Base-by-base conservation (phyloP, 2,329 filamentous ascomycete species). In the Nakataea oryzae region DNA sequence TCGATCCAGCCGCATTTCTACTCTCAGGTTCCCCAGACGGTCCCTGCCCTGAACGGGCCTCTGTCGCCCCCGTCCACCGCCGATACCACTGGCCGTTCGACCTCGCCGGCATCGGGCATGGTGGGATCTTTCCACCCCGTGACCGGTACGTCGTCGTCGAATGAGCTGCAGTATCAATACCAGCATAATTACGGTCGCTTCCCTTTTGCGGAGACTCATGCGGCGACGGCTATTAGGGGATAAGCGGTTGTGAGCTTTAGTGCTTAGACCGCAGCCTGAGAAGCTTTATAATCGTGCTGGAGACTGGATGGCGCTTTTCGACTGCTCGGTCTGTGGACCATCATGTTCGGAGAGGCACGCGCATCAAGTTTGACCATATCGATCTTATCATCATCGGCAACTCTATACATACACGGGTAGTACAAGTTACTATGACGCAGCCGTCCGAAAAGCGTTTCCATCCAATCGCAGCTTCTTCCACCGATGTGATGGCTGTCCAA, bases 121-220 rank as follows among this genome's bases (percentile, higher is more conserved):
- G 70, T 73, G 57, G 73, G 74, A 57, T 70, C 73, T 64, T 78
- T 82, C 66, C 71, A 75, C 62, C 72, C 77, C 63, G 74, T 77
- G 67, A 74, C 81, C 70, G 78, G 77, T 75, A 79, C 79, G 66
- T 74, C 76, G 62, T 69, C 77, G 63, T 72, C 41, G 41, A 50
- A 70, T 68, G 76, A 76, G 62, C 69, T 74, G 62, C 70, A 74
- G 60, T 77, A 61, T 30, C 59, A 75, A n/a, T n/a, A n/a, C 63
- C 74, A 78, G 65, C 74, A 74, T 63, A 67, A 74, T 64, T 72
- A 74, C 69, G 76, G 79, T 64, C 77, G 75, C 63, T 82, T 81
- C 64, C 79, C 78, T 32, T 78, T 77, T 59, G 77, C 77, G 63
- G 79, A 83, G 62, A 69, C 78, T 71, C 77, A 82, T 72, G 69